Conservation (phyloP, 2,329 filamentous ascomycete species). For the Sporothrix mexicana region DNA sequence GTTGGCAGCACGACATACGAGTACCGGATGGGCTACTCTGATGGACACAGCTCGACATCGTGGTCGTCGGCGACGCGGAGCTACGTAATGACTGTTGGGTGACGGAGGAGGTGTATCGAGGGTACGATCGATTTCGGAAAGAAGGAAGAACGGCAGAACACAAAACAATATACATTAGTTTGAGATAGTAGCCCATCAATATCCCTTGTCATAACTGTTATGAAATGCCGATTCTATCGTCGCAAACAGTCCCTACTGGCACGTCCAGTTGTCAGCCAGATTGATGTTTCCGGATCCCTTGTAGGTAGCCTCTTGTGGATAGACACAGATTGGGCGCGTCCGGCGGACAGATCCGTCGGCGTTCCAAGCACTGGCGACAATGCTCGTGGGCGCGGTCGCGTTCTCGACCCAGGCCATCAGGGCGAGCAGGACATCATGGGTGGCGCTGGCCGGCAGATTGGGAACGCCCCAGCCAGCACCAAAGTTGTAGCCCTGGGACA, state of each 20-base stretch:
- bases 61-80: slow-evolving; percentile 31
- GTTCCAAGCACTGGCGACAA: slow-evolving; percentile 40
- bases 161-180: not conserved
- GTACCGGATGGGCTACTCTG: slow-evolving; percentile 31
- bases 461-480: slow-evolving; percentile 36
- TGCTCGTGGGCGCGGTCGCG: slow-evolving; percentile 33
- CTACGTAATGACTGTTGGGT: slow-evolving; percentile 16
- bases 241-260: slow-evolving; percentile 35
- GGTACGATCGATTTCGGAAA: not conserved
- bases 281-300: slow-evolving; percentile 43
- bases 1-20: slow-evolving; percentile 31
- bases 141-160: not conserved
- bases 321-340: slow-evolving; percentile 51
- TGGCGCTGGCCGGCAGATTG: slow-evolving; percentile 33
- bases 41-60: slow-evolving; percentile 34
- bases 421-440: slow-evolving; percentile 49
- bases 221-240: too few relatives aligned
- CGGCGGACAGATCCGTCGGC: slow-evolving; percentile 45
- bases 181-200: too few relatives aligned
- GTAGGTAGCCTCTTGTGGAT: slow-evolving; percentile 44
- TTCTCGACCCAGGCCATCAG: slow-evolving; percentile 41
- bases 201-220: too few relatives aligned
- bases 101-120: not conserved
- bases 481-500: slow-evolving; percentile 33
- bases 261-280: slow-evolving; percentile 43